Base-by-base conservation (phyloP, 805 yeast species). In the Alloascoidea africana region DNA sequence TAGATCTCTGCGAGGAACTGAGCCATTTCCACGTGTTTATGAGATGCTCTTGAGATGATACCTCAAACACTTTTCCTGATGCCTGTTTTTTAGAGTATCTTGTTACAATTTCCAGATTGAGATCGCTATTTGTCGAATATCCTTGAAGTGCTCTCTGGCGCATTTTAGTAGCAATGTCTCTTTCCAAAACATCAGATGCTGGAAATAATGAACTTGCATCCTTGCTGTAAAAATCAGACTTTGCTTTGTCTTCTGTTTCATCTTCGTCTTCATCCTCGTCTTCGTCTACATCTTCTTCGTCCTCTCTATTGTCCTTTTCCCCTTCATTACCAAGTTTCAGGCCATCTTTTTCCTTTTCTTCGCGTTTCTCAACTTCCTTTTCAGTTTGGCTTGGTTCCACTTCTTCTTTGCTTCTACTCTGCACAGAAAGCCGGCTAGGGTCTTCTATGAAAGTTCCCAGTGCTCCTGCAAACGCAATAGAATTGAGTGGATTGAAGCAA, bases 1-100 rank as follows among this genome's bases (percentile, higher is more conserved):
- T 73, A 1, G 82, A 66, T 33, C 70, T 72, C 38, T 72, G 68
- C 0, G 93, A 84, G 37, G 82, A 70, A 1, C 73, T 70, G 19
- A 89, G 58, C 97, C 97, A 89, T 50, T 79, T 76, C 97, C 97
- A 89, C 0, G 94, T 79, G 46, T 83, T 78, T 42, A 79, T 62
- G 36, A 79, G 59, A 43, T 72, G 80, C n/a, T 61, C 58, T 38
- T 62, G 63, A 5, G 36, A 34, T n/a, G 27, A 18, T 14, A 14
- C 5, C 11, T 14, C 16, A 18, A 11, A n/a, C n/a, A 11, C 19
- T 14, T 14, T 5, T 8, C 14, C 6, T n/a, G n/a, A n/a, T n/a
- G n/a, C n/a, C n/a, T n/a, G n/a, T n/a, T n/a, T n/a, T n/a, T n/a
- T n/a, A n/a, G n/a, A n/a, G n/a, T n/a, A n/a, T 13, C 35, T 37